Evolutionary conservation across 345 rosid species (phyloP).

Genomic region (Xanthoceras sorbifolium): DNA sequence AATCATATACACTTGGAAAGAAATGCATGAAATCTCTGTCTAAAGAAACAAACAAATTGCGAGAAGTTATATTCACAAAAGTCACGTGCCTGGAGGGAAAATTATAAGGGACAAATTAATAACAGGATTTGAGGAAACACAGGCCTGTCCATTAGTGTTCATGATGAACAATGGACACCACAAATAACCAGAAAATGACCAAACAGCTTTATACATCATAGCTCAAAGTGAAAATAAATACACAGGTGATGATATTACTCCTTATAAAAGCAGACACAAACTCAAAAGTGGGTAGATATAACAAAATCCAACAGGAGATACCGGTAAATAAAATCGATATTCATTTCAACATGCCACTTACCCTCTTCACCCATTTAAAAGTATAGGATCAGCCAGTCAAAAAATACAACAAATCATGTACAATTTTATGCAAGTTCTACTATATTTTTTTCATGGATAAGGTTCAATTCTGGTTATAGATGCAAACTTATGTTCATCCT

Average conservation of each 20-base stretch:
- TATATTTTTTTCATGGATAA: background rate
- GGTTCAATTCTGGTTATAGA: background rate
- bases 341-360: background rate
- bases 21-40: background rate
- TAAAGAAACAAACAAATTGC: constrained; percentile 7
- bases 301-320: background rate
- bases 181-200: background rate
- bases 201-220: background rate
- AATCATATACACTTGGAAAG: background rate
- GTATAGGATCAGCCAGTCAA: background rate
- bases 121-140: background rate
- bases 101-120: background rate
- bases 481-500: background rate
- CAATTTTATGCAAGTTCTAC: background rate
- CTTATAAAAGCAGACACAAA: background rate
- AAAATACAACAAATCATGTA: background rate
- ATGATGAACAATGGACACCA: background rate
- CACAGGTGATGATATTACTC: background rate
- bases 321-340: background rate
- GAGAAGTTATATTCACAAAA: background rate
- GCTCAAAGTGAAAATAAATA: background rate
- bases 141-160: background rate
- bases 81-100: background rate
- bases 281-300: background rate
- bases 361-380: background rate